Evolutionary conservation across 2,329 filamentous ascomycete species (phyloP).

Genomic region (Penicillium sclerotiorum): DNA sequence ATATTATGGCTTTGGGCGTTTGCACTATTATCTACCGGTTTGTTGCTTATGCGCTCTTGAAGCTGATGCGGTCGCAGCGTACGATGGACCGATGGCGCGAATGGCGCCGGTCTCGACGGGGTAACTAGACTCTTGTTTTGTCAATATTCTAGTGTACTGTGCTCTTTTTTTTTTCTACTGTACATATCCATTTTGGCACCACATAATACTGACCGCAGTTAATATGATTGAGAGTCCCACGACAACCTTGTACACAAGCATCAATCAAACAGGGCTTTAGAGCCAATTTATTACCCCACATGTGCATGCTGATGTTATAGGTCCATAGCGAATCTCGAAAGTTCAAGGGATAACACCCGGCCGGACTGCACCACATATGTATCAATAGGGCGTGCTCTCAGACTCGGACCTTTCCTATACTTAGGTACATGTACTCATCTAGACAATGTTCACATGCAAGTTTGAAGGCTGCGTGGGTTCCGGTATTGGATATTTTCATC

Average conservation of each 20-base stretch:
- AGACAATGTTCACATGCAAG: neutral
- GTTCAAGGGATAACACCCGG: too few species aligned
- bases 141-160: neutral
- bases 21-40: slow-evolving; percentile 68
- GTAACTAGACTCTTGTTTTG: slow-evolving; percentile 4
- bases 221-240: too few species aligned
- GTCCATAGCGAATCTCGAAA: too few species aligned
- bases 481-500: neutral
- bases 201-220: too few species aligned
- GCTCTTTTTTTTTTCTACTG: too few species aligned
- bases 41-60: slow-evolving; percentile 47
- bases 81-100: slow-evolving; percentile 25
- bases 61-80: slow-evolving; percentile 28
- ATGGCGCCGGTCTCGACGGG: slow-evolving; percentile 19
- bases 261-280: too few species aligned
- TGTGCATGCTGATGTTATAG: too few species aligned
- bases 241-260: neutral
- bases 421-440: neutral
- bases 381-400: too few species aligned
- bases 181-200: too few species aligned
- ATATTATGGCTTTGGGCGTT: slow-evolving; percentile 64
- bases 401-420: too few species aligned
- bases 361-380: too few species aligned
- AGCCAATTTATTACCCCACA: too few species aligned
- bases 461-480: neutral